These are phyloP conservation scores for Erythrophleum fordii DNA, from an alignment of 306 rosid species.

Conservation along the genomic window DNA sequence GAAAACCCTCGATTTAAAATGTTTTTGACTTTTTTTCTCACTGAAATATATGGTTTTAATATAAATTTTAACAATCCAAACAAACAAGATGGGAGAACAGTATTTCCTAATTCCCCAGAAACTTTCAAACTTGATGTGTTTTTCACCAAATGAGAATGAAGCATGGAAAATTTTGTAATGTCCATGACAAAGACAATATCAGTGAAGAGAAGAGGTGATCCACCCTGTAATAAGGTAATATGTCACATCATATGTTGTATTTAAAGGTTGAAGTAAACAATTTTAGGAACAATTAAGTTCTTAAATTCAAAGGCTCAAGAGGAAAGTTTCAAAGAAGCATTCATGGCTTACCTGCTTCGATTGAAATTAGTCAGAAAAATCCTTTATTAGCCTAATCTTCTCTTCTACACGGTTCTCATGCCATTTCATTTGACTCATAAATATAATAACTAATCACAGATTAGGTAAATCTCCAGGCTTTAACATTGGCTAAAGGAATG, in stretches of 20 bases:
- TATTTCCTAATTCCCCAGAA: too few relatives aligned
- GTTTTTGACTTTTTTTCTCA: too few relatives aligned
- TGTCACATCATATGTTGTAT: background rate
- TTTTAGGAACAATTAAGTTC: too few relatives aligned
- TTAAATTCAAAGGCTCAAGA: background rate
- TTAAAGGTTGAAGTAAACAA: background rate
- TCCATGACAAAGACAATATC: background rate
- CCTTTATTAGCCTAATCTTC: too few relatives aligned
- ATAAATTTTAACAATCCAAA: too few relatives aligned
- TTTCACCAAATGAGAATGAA: too few relatives aligned
- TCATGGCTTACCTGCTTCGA: background rate
- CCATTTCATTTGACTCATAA: background rate
- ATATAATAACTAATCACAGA: background rate
- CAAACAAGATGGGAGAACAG: too few relatives aligned
- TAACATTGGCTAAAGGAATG: background rate
- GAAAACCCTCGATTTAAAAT: too few relatives aligned
- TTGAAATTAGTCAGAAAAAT: background rate
- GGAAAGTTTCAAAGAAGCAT: background rate
- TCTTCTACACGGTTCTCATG: too few relatives aligned
- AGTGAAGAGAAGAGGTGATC: background rate
- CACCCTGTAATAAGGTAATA: background rate
- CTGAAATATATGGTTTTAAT: too few relatives aligned
- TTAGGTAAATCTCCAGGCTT: background rate
- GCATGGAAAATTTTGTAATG: too few relatives aligned
- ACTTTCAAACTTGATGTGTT: too few relatives aligned